Evolutionary conservation across 805 yeast species (phyloP).

Genomic region (Schwanniomyces vanrijiae): DNA sequence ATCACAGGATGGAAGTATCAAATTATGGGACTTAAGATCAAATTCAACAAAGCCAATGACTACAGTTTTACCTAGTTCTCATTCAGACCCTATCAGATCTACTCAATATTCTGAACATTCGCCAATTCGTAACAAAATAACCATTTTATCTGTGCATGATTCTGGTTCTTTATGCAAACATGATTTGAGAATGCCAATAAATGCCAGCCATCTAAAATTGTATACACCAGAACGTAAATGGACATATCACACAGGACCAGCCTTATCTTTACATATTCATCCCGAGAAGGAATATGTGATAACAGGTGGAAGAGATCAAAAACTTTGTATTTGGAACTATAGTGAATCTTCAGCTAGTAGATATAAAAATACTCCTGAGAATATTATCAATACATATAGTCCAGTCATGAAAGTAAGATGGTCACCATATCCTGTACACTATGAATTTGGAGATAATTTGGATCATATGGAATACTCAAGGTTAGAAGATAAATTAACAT

Average conservation of each 20-base stretch:
- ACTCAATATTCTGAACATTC: conserved; percentile 56
- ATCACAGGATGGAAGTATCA: conserved; percentile 77
- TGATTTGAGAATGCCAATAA: conserved; percentile 59
- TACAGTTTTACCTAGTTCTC: conserved; percentile 50
- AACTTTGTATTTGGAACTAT: conserved; percentile 71
- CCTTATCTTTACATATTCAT: conserved; percentile 84
- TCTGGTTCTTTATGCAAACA: conserved; percentile 84
- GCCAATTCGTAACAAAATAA: conserved; percentile 39
- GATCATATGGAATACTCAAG: conserved; percentile 12
- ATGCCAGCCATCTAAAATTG: conserved; percentile 7
- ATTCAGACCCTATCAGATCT: conserved; percentile 68
- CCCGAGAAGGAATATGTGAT: conserved; percentile 77
- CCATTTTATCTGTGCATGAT: conserved; percentile 79
- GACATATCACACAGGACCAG: conserved; percentile 91
- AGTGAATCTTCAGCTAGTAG: conserved; percentile 21
- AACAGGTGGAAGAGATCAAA: conserved; percentile 92
- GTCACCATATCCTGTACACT: conserved; percentile 32
- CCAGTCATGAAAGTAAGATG: conserved; percentile 79
- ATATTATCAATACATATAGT: conserved; percentile 69
- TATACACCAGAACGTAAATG: conserved; percentile 68
- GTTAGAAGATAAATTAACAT: conserved; percentile 19
- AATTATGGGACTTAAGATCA: conserved; percentile 69
- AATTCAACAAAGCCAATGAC: conserved; percentile 46
- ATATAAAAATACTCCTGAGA: conserved; percentile 53
- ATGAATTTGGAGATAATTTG: conserved; percentile 5